Conservation (phyloP, 768 basidiomycete species). For the Auricularia heimuer region DNA sequence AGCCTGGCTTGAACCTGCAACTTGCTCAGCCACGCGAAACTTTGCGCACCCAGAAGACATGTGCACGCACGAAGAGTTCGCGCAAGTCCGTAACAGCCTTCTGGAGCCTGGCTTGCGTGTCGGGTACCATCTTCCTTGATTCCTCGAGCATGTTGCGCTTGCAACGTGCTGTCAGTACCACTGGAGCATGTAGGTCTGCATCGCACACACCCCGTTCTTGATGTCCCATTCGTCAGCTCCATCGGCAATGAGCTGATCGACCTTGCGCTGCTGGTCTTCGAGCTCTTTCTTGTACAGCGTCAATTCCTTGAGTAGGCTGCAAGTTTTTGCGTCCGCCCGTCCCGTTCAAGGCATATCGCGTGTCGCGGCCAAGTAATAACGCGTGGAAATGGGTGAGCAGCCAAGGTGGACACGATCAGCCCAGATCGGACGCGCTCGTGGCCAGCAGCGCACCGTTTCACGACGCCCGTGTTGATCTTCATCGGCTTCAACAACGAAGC, state of each 20-base stretch:
- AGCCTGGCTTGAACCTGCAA: conserved; percentile 21
- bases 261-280: conserved; percentile 42
- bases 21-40: no score
- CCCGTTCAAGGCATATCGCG: not conserved
- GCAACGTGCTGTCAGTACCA: conserved; percentile 11
- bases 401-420: not conserved
- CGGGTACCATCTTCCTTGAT: conserved; percentile 70
- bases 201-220: conserved; percentile 48
- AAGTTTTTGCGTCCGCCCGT: not conserved
- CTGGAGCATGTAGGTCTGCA: conserved; percentile 7
- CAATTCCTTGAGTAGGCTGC: conserved; percentile 61
- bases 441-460: conserved; percentile 43
- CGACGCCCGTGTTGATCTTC: conserved; percentile 63
- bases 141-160: conserved; percentile 66
- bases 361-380: not conserved
- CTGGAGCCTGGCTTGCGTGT: conserved; percentile 51
- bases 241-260: conserved; percentile 52
- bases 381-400: not conserved
- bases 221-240: conserved; percentile 64
- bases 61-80: conserved; percentile 49
- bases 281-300: conserved; percentile 56
- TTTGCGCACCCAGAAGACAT: not conserved
- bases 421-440: not conserved
- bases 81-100: conserved; percentile 54
- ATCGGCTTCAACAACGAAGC: conserved; percentile 40